Conservation (phyloP, 2,329 filamentous ascomycete genomes). For the Stagonosporopsis cucurbitacearum region DNA sequence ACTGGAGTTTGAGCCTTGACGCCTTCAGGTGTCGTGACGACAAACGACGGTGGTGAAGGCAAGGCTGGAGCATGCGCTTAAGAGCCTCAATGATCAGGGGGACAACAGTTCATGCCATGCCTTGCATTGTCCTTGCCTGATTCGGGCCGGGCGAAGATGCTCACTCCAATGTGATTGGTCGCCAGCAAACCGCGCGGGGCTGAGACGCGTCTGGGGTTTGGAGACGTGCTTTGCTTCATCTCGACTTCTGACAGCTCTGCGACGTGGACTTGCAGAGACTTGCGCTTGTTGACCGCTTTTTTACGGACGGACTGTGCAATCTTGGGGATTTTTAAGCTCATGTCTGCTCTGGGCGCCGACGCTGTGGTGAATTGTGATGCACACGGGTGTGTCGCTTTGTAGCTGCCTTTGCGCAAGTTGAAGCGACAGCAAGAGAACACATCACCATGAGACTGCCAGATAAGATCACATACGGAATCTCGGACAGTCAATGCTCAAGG, state of each 20-base stretch:
- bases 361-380: no score
- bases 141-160: neutral
- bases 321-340: neutral
- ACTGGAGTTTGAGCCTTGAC: slow-evolving; percentile 4
- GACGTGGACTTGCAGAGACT: neutral
- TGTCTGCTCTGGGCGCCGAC: neutral
- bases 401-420: neutral
- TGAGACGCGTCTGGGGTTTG: slow-evolving; percentile 4
- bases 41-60: neutral
- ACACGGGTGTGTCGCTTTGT: neutral
- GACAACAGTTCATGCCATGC: slow-evolving; percentile 13
- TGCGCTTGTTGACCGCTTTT: neutral
- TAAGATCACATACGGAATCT: neutral
- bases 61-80: neutral
- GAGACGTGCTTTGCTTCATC: slow-evolving; percentile 17
- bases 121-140: slow-evolving; percentile 1
- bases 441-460: neutral
- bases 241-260: slow-evolving; percentile 15
- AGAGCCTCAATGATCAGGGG: slow-evolving; percentile 12
- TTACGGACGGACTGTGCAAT: neutral
- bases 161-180: neutral
- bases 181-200: neutral
- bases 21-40: slow-evolving; percentile 4
- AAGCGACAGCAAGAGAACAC: neutral
- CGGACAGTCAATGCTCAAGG: neutral